These are phyloP conservation scores for Fusarium sp. DNA, from an alignment of 2,329 filamentous ascomycete species.

Conservation along the genomic window DNA sequence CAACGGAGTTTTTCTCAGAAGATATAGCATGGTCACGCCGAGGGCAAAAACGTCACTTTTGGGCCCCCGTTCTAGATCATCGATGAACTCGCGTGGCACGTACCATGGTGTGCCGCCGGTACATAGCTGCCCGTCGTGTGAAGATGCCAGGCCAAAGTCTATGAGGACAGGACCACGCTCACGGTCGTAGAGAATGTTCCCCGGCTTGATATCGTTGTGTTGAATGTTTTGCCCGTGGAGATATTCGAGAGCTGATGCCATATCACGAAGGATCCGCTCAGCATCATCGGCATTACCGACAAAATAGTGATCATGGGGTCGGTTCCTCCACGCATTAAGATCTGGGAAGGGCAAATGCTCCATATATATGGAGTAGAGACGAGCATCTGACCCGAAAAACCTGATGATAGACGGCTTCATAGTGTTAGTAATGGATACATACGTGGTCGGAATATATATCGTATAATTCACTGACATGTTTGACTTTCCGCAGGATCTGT, in stretches of 20 bases:
- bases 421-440: neutral
- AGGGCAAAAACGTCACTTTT: neutral
- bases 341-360: neutral
- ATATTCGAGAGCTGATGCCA: neutral
- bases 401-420: neutral
- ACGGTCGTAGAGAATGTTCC: neutral
- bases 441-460: no score
- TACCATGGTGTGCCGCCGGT: neutral
- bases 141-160: neutral
- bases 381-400: neutral
- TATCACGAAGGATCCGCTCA: neutral
- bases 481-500: neutral
- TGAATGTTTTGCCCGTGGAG: neutral
- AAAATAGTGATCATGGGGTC: neutral
- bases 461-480: neutral
- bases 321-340: neutral
- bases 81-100: neutral
- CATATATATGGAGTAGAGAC: neutral
- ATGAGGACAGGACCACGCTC: neutral
- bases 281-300: neutral
- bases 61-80: rapidly evolving
- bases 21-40: neutral
- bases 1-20: neutral
- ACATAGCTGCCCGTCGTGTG: neutral
- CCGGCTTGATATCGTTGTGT: neutral